Evolutionary conservation across 306 rosid species (phyloP).

Genomic region (Quercus robur): DNA sequence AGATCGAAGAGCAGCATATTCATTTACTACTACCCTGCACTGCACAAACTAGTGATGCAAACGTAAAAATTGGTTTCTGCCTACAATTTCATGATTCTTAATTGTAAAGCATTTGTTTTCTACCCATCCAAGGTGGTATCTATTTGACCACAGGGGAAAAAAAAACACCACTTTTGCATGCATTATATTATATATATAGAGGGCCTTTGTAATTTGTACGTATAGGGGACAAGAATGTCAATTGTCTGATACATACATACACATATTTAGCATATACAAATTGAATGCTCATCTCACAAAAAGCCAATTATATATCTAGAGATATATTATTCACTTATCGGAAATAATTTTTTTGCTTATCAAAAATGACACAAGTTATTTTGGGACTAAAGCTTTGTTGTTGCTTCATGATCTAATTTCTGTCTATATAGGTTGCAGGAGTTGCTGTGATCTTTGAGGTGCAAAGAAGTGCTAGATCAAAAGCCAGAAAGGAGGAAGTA

Average conservation of each 20-base stretch:
- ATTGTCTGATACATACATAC: background rate
- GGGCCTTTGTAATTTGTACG: background rate
- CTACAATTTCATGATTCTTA: no score
- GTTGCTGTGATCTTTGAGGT: conserved; percentile 72
- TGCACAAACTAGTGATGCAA: no score
- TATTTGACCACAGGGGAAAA: no score
- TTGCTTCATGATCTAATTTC: conserved; percentile 11
- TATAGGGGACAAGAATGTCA: background rate
- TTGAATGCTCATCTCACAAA: conserved; percentile 1
- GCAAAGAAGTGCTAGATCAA: conserved; percentile 87
- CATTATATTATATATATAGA: background rate
- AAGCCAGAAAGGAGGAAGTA: conserved; percentile 82
- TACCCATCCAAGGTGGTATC: no score
- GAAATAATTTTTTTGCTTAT: no score
- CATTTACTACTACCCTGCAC: no score
- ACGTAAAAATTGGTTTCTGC: no score
- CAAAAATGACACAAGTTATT: background rate
- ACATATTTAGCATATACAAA: background rate
- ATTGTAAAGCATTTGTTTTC: no score
- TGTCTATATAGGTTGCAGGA: conserved; percentile 66
- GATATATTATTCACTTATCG: background rate
- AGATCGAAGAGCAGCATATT: no score
- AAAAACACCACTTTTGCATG: no score
- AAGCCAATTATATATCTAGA: conserved; percentile 5
- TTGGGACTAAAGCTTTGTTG: background rate